Evolutionary conservation across 345 rosid species (phyloP).

Genomic region (Lepidium sativum): DNA sequence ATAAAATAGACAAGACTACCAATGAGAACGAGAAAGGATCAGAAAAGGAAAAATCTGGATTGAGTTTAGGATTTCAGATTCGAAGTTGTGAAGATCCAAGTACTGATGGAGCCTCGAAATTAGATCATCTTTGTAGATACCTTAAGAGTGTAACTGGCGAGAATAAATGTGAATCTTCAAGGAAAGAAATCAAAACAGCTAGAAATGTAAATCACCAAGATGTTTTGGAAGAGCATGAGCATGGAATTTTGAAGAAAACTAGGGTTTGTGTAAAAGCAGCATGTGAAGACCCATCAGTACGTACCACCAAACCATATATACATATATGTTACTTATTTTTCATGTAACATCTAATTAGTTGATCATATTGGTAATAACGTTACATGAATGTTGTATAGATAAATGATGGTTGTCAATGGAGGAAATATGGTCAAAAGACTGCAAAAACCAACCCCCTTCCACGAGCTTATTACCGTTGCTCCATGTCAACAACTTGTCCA

Average conservation of each 20-base stretch:
- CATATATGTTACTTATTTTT: not conserved
- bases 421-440: conserved; percentile 90
- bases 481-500: conserved; percentile 52
- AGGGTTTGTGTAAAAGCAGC: conserved; percentile 81
- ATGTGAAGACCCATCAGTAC: conserved; percentile 70
- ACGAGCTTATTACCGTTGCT: conserved; percentile 91
- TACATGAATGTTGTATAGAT: conserved; percentile 36
- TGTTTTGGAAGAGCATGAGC: conserved; percentile 28
- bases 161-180: conserved; percentile 32
- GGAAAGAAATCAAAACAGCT: conserved; percentile 33
- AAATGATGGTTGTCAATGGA: conserved; percentile 92
- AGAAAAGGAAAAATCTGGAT: conserved; percentile 13
- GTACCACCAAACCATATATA: not conserved
- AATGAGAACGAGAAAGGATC: not conserved
- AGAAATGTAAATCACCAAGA: conserved; percentile 37
- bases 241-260: conserved; percentile 49
- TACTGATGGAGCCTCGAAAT: conserved; percentile 16
- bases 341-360: not conserved
- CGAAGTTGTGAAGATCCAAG: conserved; percentile 15
- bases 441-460: conserved; percentile 92
- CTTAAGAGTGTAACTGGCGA: conserved; percentile 21
- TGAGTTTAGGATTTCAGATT: conserved; percentile 32
- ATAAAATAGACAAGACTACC: not conserved
- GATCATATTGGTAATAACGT: not conserved
- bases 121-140: conserved; percentile 1